A percentile compares a stretch with the other conserved stretches of the same genome.
These are phyloP conservation scores for Candida nitratophila DNA, from an alignment of 805 yeast species.

Conservation along the genomic window DNA sequence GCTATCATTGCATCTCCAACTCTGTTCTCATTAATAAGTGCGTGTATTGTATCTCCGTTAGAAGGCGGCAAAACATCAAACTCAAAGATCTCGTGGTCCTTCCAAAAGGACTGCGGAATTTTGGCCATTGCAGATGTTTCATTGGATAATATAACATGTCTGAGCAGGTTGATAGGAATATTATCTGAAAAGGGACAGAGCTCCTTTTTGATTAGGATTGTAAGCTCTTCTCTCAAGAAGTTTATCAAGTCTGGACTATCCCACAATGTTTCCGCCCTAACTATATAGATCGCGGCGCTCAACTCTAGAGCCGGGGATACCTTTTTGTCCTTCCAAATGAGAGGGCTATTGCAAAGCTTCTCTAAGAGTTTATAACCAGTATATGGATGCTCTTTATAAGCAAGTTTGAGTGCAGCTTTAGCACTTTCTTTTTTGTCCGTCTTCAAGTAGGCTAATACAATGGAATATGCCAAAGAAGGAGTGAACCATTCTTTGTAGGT, in stretches of 20 bases:
- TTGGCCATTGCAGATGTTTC: constrained; percentile 67
- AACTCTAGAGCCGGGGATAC: constrained; percentile 29
- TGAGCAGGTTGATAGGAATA: constrained; percentile 55
- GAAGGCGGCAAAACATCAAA: constrained; percentile 69
- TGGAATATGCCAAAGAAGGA: constrained; percentile 63
- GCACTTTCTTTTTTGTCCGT: constrained; percentile 37
- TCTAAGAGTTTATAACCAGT: constrained; percentile 46
- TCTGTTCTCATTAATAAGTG: constrained; percentile 39
- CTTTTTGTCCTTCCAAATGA: constrained; percentile 19
- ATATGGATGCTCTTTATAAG: constrained; percentile 51
- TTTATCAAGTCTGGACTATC: constrained; percentile 35
- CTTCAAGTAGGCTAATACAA: constrained; percentile 53
- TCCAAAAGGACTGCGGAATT: constrained; percentile 58
- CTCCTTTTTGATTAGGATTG: constrained; percentile 8
- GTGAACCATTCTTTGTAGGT: constrained; percentile 64
- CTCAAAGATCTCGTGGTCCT: constrained; percentile 53
- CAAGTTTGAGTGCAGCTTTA: constrained; percentile 34
- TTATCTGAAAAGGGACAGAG: constrained; percentile 13
- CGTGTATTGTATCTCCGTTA: constrained; percentile 35
- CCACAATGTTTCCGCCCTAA: constrained; percentile 52
- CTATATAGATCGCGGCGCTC: constrained; percentile 50
- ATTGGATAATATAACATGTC: constrained; percentile 66
- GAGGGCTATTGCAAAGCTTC: constrained; percentile 32
- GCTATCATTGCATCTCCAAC: constrained; percentile 34
- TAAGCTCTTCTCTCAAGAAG: constrained; percentile 27